Conservation (phyloP, 2,329 filamentous ascomycete species). For the Ophiosphaerella herpotricha region DNA sequence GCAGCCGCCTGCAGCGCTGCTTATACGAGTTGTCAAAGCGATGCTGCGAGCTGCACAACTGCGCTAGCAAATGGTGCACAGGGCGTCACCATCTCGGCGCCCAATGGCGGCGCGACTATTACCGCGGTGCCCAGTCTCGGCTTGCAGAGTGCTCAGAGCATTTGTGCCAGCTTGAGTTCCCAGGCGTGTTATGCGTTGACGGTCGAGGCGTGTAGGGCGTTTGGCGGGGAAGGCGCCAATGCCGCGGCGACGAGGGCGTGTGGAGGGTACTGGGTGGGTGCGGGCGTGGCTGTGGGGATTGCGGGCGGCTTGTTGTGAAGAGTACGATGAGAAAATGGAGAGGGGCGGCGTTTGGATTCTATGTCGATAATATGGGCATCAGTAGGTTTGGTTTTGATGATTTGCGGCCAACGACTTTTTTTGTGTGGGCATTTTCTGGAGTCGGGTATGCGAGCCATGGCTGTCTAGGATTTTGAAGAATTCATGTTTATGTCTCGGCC, state of each 20-base stretch:
- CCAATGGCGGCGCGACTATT: conserved; percentile 57
- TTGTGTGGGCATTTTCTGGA: too few species aligned
- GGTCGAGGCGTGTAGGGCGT: conserved; percentile 51
- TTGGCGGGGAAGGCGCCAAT: conserved; percentile 41
- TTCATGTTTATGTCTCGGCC: too few species aligned
- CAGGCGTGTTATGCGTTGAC: conserved; percentile 56
- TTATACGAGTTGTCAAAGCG: conserved; percentile 57
- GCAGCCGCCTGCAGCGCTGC: conserved; percentile 58
- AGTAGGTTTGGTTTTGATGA: neutral
- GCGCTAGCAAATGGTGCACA: conserved; percentile 55
- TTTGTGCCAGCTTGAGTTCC: conserved; percentile 47
- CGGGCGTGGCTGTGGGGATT: conserved; percentile 46
- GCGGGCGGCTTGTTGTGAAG: conserved; percentile 44
- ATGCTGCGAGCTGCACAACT: conserved; percentile 47
- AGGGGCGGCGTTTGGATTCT: conserved; percentile 12
- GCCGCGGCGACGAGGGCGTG: conserved; percentile 27
- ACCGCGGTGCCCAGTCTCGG: conserved; percentile 47
- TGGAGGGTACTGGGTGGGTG: conserved; percentile 25
- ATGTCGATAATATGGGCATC: conserved; percentile 27
- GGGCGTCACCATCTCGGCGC: conserved; percentile 57
- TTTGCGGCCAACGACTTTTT: too few species aligned
- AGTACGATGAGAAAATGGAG: conserved; percentile 3
- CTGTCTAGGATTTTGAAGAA: neutral
- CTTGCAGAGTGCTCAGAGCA: conserved; percentile 27
- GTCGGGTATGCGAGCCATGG: too few species aligned